Base-by-base conservation (phyloP, 345 rosid species). In the Reutealis trisperma region DNA sequence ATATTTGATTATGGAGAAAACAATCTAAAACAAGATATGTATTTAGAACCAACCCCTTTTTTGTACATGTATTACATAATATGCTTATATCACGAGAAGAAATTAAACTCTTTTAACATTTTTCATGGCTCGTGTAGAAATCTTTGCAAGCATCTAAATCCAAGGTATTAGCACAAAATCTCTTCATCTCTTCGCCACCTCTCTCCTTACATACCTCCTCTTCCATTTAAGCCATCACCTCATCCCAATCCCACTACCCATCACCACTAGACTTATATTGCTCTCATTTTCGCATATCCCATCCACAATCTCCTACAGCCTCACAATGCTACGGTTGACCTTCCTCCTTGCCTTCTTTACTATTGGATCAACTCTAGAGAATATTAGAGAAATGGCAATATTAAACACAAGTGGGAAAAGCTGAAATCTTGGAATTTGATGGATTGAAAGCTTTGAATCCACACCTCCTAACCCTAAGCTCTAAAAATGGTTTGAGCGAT, bases 181-280 rank as follows among this genome's bases (percentile, higher is more conserved):
- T 88, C 83, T 91, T 93, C 98, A 92, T 79, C 76, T 92, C 96
- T 5, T 89, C 93, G 0, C 97, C 94, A 34, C 97, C 98, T 70
- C 78, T 90, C 81, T 92, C 94, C 66, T 82, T 84, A 73, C 98
- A 94, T 34, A 88, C 37, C 68, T 88, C 84, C 75, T 84, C 89
- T 84, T 90, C 94, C 90, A 84, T 72, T 74, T 73, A 72, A 86
- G 79, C 93, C 84, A 87, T 79, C 84, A 84, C 85, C 64, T 77
- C 85, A 75, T 90, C 91, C 87, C 92, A 89, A 60, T 85, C 82
- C 76, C 76, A 37, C 73, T 22, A 77, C 19, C 59, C 83, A 11
- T 71, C 75, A 1, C 62, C 73, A 45, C 30, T 1, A 0, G 58
- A 15, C 37, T 58, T 16, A 61, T 78, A 82, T 80, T 0, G 87